Evolutionary conservation across 2,329 filamentous ascomycete species (phyloP), one percentile per base, ranked within the genome.

Genomic region (Aspergillus aculeatus): DNA sequence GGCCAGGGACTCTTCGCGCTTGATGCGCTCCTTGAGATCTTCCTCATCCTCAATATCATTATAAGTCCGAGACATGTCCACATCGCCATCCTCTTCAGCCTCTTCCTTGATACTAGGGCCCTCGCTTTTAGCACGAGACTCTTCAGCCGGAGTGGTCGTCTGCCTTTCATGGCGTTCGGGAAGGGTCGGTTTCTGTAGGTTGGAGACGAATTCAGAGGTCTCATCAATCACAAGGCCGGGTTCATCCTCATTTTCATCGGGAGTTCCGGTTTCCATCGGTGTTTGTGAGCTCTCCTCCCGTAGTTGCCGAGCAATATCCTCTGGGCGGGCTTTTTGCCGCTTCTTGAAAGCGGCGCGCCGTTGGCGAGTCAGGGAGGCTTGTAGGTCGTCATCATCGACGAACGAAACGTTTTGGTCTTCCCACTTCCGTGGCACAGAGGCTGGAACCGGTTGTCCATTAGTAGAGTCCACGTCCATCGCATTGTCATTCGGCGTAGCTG

Each of bases 141-240:
- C 75, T 44, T 78, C 73, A 10, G 72, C 72, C 31, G 73, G 73
- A 7, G 73, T 73, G 23, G 67, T 71, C 60, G 74, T 70, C 57
- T 67, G 72, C 62, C 69, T 70, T 69, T 71, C 69, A 29, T 75
- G 83, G 69, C 83, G 77, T 75, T 89, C 78, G 71, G 83, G 78
- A 11, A 82, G 75, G 2, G 78, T 83, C 14, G 88, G 86, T 60
- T 89, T 89, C 71, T 89, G 89, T 57, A 99, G 78, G 57, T 92
- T 92, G 26, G 92, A 89, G 31, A 99, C 90, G 68, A 99, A 99
- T 69, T 96, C 93, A 0, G 92, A 92, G 0, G 94, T 96, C 72
- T 97, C 95, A 62, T 97, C 94, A 59, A 99, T 93, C n/a, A 97
- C 85, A 1, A 99, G 81, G 1, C 92, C 94, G 2, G 80, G 81